These are phyloP conservation scores for Solanum chacoense DNA, from an alignment of 305 asterid species.

Conservation along the genomic window DNA sequence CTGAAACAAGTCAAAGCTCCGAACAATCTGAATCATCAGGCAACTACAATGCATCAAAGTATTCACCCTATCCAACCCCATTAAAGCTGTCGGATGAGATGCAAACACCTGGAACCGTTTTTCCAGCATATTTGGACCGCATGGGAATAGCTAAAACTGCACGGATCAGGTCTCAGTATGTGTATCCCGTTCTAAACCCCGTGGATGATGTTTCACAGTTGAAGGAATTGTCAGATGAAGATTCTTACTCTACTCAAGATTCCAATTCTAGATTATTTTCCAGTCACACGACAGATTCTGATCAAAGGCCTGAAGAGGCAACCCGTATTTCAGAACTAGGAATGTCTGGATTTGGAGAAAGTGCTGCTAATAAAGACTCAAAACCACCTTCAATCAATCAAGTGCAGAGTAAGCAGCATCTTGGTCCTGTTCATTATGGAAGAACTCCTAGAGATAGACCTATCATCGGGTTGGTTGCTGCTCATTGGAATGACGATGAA, in stretches of 20 bases:
- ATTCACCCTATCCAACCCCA: conserved; percentile 71
- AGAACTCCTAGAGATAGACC: conserved; percentile 69
- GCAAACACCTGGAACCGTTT: conserved; percentile 90
- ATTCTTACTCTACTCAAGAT: conserved; percentile 18
- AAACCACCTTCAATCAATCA: conserved; percentile 24
- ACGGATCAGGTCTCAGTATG: conserved; percentile 55
- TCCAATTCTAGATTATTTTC: background rate
- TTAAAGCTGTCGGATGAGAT: conserved; percentile 61
- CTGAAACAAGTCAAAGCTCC: conserved; percentile 29
- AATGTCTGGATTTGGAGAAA: conserved; percentile 5
- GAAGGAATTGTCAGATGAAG: conserved; percentile 28
- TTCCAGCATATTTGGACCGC: conserved; percentile 42
- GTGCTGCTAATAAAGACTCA: conserved; percentile 19
- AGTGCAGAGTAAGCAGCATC: conserved; percentile 14
- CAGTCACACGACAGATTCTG: conserved; percentile 11
- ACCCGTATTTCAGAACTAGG: conserved; percentile 4
- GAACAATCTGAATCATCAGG: conserved; percentile 28
- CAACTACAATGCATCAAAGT: conserved; percentile 12
- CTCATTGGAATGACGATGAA: conserved; percentile 78
- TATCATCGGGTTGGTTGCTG: conserved; percentile 85
- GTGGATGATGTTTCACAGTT: conserved; percentile 24
- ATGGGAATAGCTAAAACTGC: conserved; percentile 31
- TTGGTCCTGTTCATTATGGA: conserved; percentile 10
- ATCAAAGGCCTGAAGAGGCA: conserved; percentile 20
- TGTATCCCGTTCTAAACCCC: conserved; percentile 37